phyloP scores from a whole-genome alignment of 2,329 filamentous ascomycete genomes.

The Monilinia aucupariae region DNA sequence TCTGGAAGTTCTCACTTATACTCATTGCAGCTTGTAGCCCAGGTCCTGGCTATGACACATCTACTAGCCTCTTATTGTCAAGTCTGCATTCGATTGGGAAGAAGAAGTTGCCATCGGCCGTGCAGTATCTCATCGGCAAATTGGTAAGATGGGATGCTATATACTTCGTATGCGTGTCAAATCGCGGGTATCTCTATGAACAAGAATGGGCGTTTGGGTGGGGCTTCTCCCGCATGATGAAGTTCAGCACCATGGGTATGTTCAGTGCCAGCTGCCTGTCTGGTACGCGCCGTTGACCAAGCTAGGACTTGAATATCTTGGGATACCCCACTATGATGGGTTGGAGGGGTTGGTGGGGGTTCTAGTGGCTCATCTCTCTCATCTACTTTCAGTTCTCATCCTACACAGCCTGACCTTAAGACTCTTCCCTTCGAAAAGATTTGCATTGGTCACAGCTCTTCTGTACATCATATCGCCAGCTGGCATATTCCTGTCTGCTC shows the following conservation, averaged over 20 bases:
- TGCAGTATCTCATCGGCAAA: conserved; percentile 36
- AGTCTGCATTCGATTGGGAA: conserved; percentile 23
- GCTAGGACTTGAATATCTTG: conserved; percentile 30
- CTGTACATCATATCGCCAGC: conserved; percentile 83
- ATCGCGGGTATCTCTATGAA: conserved; percentile 64
- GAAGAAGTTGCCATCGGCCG: conserved; percentile 21
- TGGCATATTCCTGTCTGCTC: conserved; percentile 81
- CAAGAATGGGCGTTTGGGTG: conserved; percentile 82
- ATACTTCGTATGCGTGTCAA: conserved; percentile 62
- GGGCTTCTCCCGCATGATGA: conserved; percentile 43
- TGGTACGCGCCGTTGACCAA: conserved; percentile 11
- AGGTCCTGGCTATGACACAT: conserved; percentile 71
- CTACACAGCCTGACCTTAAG: conserved; percentile 61
- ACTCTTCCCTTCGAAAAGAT: conserved; percentile 43
- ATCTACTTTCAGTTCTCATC: conserved; percentile 68
- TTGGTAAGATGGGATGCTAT: conserved; percentile 77
- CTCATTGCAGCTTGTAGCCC: conserved; percentile 52
- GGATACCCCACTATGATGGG: conserved; percentile 33
- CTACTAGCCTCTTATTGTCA: conserved; percentile 50
- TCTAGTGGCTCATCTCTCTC: conserved; percentile 63
- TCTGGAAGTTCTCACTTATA: conserved; percentile 66
- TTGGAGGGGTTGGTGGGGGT: conserved; percentile 54
- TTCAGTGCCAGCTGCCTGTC: background rate
- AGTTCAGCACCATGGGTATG: conserved; percentile 29
- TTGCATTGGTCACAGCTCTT: conserved; percentile 63